Conservation (phyloP, 106 monocot genomes). For the Amphibolis antarctica region DNA sequence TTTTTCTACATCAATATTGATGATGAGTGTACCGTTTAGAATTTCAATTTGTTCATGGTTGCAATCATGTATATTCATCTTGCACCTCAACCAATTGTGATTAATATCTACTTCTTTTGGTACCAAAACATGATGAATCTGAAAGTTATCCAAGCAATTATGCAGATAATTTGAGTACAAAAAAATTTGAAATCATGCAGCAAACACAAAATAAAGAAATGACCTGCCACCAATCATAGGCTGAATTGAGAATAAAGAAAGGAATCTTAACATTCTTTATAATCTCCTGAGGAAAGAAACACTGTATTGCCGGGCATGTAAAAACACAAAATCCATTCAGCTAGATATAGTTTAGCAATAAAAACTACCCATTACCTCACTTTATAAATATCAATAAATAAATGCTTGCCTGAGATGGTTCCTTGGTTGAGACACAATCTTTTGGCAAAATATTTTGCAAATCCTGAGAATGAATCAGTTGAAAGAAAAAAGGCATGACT, state of each 20-base stretch:
- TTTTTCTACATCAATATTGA: neutral
- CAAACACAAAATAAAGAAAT: neutral
- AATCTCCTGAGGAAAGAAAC: constrained; percentile 80
- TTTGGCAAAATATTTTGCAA: constrained; percentile 37
- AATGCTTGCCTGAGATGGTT: constrained; percentile 48
- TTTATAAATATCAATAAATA: neutral
- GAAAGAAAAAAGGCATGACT: neutral
- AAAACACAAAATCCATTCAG: neutral
- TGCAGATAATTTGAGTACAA: constrained; percentile 1
- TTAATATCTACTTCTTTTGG: constrained; percentile 48
- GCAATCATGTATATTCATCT: constrained; percentile 50
- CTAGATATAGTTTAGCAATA: neutral
- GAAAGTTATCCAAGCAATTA: constrained; percentile 4
- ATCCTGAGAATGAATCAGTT: constrained; percentile 22
- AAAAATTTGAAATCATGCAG: neutral
- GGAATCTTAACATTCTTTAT: constrained; percentile 60
- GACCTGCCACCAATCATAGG: constrained; percentile 95
- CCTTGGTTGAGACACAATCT: constrained; percentile 41
- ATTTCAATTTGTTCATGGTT: constrained; percentile 43
- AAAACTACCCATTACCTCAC: neutral
- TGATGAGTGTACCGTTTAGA: constrained; percentile 41
- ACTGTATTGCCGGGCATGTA: constrained; percentile 26
- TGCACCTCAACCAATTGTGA: constrained; percentile 54
- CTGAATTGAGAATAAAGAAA: constrained; percentile 77
- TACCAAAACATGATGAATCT: constrained; percentile 68